A percentile compares a stretch with the other conserved stretches of the same genome.
phyloP scores from a whole-genome alignment of 371 early-diverging fungal species.

The Mucor sp. region DNA sequence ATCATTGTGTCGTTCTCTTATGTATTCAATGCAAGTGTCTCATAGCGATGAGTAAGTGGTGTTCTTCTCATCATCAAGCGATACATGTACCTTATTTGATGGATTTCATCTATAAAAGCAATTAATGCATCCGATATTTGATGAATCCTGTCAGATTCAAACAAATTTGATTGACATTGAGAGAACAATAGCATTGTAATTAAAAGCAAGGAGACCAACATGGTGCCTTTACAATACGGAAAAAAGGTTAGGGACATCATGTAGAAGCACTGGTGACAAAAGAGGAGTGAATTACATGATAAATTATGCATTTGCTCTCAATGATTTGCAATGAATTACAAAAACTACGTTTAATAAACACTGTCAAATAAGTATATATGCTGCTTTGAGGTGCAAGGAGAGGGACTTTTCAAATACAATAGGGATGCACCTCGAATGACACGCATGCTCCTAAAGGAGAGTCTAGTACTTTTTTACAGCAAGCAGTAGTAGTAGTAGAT shows the following conservation, averaged over 20 bases:
- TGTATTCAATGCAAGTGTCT: too few species aligned
- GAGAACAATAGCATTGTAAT: not conserved
- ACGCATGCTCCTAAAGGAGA: not conserved
- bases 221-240: too few species aligned
- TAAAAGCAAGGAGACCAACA: not conserved
- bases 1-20: too few species aligned
- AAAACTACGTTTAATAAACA: not conserved
- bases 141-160: not conserved
- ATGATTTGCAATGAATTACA: not conserved
- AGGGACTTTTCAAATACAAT: not conserved
- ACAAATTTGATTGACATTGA: not conserved
- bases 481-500: not conserved
- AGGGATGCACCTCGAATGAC: not conserved
- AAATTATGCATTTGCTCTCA: not conserved
- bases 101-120: too few species aligned
- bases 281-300: not conserved
- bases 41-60: too few species aligned
- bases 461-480: too few species aligned
- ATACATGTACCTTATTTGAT: too few species aligned
- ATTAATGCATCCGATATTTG: not conserved
- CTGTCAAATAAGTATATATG: not conserved
- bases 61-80: too few species aligned
- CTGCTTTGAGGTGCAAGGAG: not conserved
- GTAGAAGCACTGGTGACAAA: not conserved
- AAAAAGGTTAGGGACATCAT: not conserved